Evolutionary conservation across 805 yeast genomes (phyloP), one percentile per base, ranked within the genome.

Genomic region (Yamadazyma kitorensis): DNA sequence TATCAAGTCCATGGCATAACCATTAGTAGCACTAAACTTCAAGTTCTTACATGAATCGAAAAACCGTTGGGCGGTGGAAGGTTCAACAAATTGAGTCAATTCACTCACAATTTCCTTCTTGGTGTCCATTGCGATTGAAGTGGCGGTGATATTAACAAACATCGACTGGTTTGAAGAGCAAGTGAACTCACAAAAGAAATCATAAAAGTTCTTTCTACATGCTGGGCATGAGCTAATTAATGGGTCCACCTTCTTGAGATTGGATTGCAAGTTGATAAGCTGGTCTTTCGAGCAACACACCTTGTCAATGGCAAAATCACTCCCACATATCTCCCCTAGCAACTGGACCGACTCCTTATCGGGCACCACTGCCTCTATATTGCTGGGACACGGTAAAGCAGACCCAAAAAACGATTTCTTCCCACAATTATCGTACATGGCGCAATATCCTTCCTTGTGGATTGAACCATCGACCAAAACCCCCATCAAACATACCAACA

Each of bases 1-100:
- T 26, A 91, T 81, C 25, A 91, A 69, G 54, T 91, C 98, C 97
- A 91, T 88, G 7, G 96, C 98, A 49, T 74, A 86, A 2, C 97
- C 96, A 57, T 89, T 91, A 2, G 97, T 88, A 6, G 96, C 96
- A 3, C 91, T 79, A 56, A 93, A 89, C 60, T 91, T 88, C 54
- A 91, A 82, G 43, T 81, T 78, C 47, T 84, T 84, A 63, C 98
- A 91, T 2, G 96, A 86, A 37, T 88, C 83, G 53, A 66, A 91
- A 49, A 91, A 78, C 2, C 50, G 64, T 0, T 68, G 49, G 0
- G 95, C 96, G 66, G 78, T 76, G 1, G 49, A 49, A 1, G 74
- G 67, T 38, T 75, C 76, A 4, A 86, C 75, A 48, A 52, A 80
- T 47, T 78, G 79, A 27, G 79, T 76, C 29, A 88, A 59, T 52